These are phyloP conservation scores for Fusarium sp. DNA, from an alignment of 2,329 filamentous ascomycete species.

Conservation along the genomic window DNA sequence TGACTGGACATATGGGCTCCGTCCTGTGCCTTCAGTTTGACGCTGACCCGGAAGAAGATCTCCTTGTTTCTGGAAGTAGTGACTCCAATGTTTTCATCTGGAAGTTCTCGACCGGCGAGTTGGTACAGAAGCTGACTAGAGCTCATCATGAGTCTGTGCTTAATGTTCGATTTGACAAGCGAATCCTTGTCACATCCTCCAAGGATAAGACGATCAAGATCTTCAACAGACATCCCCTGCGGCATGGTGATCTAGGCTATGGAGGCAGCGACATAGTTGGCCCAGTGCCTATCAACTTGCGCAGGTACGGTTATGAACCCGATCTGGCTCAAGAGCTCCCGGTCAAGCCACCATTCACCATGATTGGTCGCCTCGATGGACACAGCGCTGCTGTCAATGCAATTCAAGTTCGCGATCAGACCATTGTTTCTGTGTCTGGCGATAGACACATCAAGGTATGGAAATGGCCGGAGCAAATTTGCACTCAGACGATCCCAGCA, in stretches of 20 bases:
- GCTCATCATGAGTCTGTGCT: conserved; percentile 93
- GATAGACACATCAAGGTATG: conserved; percentile 95
- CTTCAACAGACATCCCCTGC: conserved; percentile 85
- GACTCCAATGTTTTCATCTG: conserved; percentile 93
- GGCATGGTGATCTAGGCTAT: conserved; percentile 72
- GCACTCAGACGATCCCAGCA: conserved; percentile 83
- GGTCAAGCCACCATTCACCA: conserved; percentile 76
- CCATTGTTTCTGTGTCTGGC: conserved; percentile 94
- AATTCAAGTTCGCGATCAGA: conserved; percentile 87
- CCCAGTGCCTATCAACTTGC: conserved; percentile 67
- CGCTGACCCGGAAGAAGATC: conserved; percentile 85
- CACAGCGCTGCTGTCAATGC: conserved; percentile 96
- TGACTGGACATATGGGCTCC: conserved; percentile 85
- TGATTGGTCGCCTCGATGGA: conserved; percentile 85
- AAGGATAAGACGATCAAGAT: conserved; percentile 98
- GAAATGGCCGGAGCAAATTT: conserved; percentile 86
- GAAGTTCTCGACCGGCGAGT: conserved; percentile 91
- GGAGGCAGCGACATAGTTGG: conserved; percentile 60
- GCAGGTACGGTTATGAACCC: conserved; percentile 69
- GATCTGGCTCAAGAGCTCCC: conserved; percentile 64
- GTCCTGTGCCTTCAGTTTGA: conserved; percentile 97
- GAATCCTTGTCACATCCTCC: conserved; percentile 94
- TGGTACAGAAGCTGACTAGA: conserved; percentile 80
- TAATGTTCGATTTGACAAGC: conserved; percentile 92
- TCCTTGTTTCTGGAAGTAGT: conserved; percentile 96